These are phyloP conservation scores for Tillandsia fasciculata DNA, from an alignment of 176 grass and related monocot species.

Conservation along the genomic window DNA sequence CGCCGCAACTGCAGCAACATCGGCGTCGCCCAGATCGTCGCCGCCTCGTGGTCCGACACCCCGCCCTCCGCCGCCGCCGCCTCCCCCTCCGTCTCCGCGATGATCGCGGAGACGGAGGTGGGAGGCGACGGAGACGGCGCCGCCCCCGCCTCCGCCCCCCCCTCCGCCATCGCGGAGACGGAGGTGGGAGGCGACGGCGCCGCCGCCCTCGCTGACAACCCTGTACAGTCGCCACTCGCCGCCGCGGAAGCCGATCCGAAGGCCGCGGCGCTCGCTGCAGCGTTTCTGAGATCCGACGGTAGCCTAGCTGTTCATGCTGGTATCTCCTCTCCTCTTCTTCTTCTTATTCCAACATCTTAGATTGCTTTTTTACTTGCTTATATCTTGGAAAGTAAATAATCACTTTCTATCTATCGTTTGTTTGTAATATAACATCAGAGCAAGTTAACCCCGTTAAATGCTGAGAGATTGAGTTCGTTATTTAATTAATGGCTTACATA, in stretches of 20 bases:
- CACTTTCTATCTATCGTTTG: no score
- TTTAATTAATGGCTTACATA: no score
- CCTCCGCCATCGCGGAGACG: no score
- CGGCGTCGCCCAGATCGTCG: conserved; percentile 94
- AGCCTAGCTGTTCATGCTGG: conserved; percentile 98
- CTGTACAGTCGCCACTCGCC: conserved; percentile 46
- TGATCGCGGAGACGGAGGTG: conserved; percentile 34
- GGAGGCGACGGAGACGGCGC: conserved; percentile 22
- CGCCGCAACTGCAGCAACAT: conserved; percentile 99
- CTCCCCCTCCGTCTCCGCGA: conserved; percentile 35
- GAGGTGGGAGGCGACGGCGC: not conserved
- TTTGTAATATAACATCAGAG: no score
- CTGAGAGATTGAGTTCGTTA: no score
- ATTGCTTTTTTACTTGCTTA: not conserved
- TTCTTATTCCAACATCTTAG: not conserved
- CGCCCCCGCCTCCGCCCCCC: not conserved
- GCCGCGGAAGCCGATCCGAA: conserved; percentile 10
- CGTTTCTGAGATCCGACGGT: conserved; percentile 76
- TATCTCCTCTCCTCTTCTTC: conserved; percentile 21
- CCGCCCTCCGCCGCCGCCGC: conserved; percentile 17
- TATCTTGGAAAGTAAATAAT: no score
- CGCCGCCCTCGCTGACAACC: conserved; percentile 37
- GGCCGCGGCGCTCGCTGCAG: conserved; percentile 2
- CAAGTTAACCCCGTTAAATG: no score
- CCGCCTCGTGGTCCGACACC: conserved; percentile 81